Percentiles rank a stretch among this genome's conserved stretches.
Conservation (phyloP, 257 asterid genomes). For the Scutellaria barbata region DNA sequence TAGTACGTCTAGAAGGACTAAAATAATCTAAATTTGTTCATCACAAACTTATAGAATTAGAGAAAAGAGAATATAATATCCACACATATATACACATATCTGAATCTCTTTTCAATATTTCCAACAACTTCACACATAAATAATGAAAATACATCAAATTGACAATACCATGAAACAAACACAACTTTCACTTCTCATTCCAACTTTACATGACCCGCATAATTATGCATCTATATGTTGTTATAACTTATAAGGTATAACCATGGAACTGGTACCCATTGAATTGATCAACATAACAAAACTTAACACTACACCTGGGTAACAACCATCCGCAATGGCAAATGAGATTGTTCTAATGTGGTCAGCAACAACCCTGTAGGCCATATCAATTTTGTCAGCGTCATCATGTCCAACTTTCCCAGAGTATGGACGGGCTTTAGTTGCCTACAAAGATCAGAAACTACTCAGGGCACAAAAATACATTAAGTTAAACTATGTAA, state of each 20-base stretch:
- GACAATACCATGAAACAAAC: not conserved
- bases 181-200: not conserved
- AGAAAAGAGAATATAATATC: not conserved
- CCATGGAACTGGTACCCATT: constrained; percentile 1
- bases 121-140: constrained; percentile 11
- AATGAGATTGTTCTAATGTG: constrained; percentile 95
- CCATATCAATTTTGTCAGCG: constrained; percentile 85
- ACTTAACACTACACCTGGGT: constrained; percentile 67
- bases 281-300: constrained; percentile 23
- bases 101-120: not conserved
- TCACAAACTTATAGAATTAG: not conserved
- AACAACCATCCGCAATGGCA: constrained; percentile 99
- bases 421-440: constrained; percentile 78
- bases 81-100: too few species aligned
- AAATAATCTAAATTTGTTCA: not conserved
- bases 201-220: not conserved
- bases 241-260: constrained; percentile 8
- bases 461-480: constrained; percentile 36
- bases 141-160: constrained; percentile 10
- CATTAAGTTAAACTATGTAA: not conserved
- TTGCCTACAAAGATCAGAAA: constrained; percentile 55
- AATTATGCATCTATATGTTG: not conserved
- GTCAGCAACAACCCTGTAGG: constrained; percentile 98
- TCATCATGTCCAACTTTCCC: constrained; percentile 94
- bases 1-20: not conserved